These are phyloP conservation scores for Tetrastigma voinierianum DNA, from an alignment of 164 flowering plant species.

Conservation along the genomic window DNA sequence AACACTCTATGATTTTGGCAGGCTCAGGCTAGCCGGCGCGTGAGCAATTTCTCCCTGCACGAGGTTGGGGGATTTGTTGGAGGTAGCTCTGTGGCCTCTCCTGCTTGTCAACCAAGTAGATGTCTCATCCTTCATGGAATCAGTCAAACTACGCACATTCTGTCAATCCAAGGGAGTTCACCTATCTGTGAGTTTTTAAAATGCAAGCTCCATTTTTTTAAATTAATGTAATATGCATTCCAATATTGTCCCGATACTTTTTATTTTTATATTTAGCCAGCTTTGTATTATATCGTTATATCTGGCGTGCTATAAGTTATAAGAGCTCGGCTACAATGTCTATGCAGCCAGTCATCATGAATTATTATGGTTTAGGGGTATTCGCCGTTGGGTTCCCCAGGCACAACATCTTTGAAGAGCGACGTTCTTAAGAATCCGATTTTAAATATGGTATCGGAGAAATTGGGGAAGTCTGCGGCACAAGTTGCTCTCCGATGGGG, in stretches of 20 bases:
- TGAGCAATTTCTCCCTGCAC: constrained; percentile 80
- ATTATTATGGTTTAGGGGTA: constrained; percentile 30
- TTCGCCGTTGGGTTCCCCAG: constrained; percentile 60
- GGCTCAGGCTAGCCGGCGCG: constrained; percentile 86
- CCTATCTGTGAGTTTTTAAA: constrained; percentile 54
- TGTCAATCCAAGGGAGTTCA: constrained; percentile 78
- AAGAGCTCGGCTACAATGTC: too few species aligned
- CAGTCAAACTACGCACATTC: constrained; percentile 54
- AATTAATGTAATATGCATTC: too few species aligned
- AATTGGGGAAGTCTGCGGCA: constrained; percentile 63
- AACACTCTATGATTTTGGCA: constrained; percentile 75
- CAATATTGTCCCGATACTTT: too few species aligned
- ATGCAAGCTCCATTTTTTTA: too few species aligned
- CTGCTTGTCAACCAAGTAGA: constrained; percentile 94
- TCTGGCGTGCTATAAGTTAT: too few species aligned
- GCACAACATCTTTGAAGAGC: constrained; percentile 19
- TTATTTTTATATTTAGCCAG: too few species aligned
- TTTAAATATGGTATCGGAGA: constrained; percentile 40
- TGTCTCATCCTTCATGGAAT: constrained; percentile 80
- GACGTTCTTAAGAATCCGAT: constrained; percentile 52
- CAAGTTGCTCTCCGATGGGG: constrained; percentile 76
- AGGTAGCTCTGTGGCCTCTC: constrained; percentile 72
- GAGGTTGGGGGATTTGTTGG: constrained; percentile 65
- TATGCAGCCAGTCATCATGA: background rate
- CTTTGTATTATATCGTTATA: too few species aligned